Base-by-base conservation (phyloP, 2,329 filamentous ascomycete genomes). In the Pleurostoma richardsiae region DNA sequence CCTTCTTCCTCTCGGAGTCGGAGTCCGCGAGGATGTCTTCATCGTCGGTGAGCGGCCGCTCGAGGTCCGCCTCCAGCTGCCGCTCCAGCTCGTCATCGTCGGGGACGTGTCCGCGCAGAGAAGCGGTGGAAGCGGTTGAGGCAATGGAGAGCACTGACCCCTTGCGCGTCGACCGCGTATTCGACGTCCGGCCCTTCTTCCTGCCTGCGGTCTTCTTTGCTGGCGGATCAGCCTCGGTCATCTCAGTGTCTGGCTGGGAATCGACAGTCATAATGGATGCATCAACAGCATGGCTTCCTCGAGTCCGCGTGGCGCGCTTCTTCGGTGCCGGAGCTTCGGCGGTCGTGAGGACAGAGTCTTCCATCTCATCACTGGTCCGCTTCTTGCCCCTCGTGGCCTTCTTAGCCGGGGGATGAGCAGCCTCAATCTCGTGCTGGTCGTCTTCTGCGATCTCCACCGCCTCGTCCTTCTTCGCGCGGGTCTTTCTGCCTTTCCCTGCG, bases 1-100 rank as follows among this genome's bases (percentile, higher is more conserved):
- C 57, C 43, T 66, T 69, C 10, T 60, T 62, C 40, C 67, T 62
- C 53, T 72, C 73, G 0, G 69, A 68, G 42, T 76, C 73, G 5
- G 70, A 76, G 48, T 76, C 69, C 5, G 67, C 65, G 4, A 65
- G 65, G 6, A 72, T 62, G 31, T 73, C 70, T 40, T 81, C 79
- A 10, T 77, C 73, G 30, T 83, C 76, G 2, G 72, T 74, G 29
- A 77, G 58, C 2, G 73, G 77, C 30, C 73, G 69, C 40, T 84
- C 79, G 7, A 88, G 71, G 48, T 86, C 85, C 3, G 78, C 81
- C 56, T 86, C 77, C 1, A 88, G 68, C 42, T 80, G 80, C 27
- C 77, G 76, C 44, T 88, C 82, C 36, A 88, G 76, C 52, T 86
- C 83, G 2, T 82, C 78, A 50, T 88, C 82, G 46, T 80, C 73